Conservation (phyloP, 306 rosid genomes). For the Begonia fuchsioides region DNA sequence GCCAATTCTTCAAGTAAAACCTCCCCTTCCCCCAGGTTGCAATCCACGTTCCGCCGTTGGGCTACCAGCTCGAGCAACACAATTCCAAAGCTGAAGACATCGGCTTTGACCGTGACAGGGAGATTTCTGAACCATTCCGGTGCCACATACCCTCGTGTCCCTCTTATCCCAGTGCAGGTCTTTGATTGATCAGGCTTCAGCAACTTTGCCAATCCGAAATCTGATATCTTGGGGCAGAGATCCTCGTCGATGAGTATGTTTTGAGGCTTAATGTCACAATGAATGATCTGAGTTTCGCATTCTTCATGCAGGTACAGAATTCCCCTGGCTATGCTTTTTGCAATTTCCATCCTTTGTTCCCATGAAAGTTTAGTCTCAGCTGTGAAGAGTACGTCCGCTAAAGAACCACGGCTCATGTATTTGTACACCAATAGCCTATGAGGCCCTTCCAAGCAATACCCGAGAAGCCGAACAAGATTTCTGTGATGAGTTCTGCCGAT, state of each 20-base stretch:
- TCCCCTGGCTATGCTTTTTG: constrained; percentile 14
- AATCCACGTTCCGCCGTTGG: constrained; percentile 6
- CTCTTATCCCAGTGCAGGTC: constrained; percentile 19
- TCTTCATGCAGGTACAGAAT: constrained; percentile 20
- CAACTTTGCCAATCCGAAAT: constrained; percentile 21
- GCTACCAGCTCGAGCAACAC: constrained; percentile 15
- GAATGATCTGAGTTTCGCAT: constrained; percentile 13
- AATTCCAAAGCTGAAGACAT: constrained; percentile 23
- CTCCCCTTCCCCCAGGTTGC: constrained; percentile 5
- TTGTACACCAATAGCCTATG: constrained; percentile 12
- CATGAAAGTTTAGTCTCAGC: constrained; percentile 1
- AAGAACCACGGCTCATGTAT: constrained; percentile 14
- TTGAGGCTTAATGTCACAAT: constrained; percentile 22
- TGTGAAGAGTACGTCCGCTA: constrained; percentile 16
- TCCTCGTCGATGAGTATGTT: constrained; percentile 20
- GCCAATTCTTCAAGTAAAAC: constrained; percentile 13
- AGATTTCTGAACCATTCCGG: constrained; percentile 15
- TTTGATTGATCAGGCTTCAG: constrained; percentile 13
- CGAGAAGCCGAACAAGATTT: constrained; percentile 13
- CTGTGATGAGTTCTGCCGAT: constrained; percentile 18
- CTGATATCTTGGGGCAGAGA: constrained; percentile 6
- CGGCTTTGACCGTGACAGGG: constrained; percentile 13
- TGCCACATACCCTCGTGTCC: constrained; percentile 19
- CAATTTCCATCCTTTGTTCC: constrained; percentile 11
- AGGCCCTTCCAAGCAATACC: constrained; percentile 8